Percentiles rank a stretch among this genome's conserved stretches.
Evolutionary conservation across 352 stramenopile genomes (phyloP).

Genomic region (Phytopythium aichiense): DNA sequence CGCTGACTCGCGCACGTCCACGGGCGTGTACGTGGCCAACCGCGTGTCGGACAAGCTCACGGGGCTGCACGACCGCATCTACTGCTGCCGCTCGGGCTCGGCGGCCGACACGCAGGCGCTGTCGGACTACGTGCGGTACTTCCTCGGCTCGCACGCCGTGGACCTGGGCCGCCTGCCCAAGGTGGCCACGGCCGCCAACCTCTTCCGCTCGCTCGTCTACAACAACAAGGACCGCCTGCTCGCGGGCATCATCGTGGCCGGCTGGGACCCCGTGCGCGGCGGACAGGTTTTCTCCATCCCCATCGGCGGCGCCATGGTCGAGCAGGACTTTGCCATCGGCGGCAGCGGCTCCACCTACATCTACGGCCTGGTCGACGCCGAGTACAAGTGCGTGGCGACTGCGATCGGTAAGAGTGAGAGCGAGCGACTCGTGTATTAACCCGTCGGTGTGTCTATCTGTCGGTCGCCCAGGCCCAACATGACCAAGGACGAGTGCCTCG

Average conservation of each 20-base stretch:
- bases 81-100: slow-evolving; percentile 96
- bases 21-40: slow-evolving; percentile 97
- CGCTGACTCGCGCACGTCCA: slow-evolving; percentile 93
- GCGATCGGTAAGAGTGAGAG: background rate
- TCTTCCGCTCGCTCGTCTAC: slow-evolving; percentile 97
- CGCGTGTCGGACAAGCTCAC: slow-evolving; percentile 98
- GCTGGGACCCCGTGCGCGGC: slow-evolving; percentile 96
- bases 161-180: slow-evolving; percentile 90
- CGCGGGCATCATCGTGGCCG: slow-evolving; percentile 97
- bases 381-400: slow-evolving; percentile 69
- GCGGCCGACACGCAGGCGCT: slow-evolving; percentile 97
- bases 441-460: background rate
- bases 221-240: slow-evolving; percentile 97
- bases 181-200: slow-evolving; percentile 97
- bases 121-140: slow-evolving; percentile 81
- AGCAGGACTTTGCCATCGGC: slow-evolving; percentile 96
- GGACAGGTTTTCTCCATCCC: slow-evolving; percentile 96
- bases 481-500: slow-evolving; percentile 95
- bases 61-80: slow-evolving; percentile 96
- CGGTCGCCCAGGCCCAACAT: slow-evolving; percentile 76
- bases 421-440: slow-evolving; percentile 2
- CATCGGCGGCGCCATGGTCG: slow-evolving; percentile 94
- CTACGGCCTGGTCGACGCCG: slow-evolving; percentile 94
- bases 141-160: slow-evolving; percentile 67
- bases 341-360: slow-evolving; percentile 98